Evolutionary conservation across 305 asterid species (phyloP).

Genomic region (Nicotiana rustica): DNA sequence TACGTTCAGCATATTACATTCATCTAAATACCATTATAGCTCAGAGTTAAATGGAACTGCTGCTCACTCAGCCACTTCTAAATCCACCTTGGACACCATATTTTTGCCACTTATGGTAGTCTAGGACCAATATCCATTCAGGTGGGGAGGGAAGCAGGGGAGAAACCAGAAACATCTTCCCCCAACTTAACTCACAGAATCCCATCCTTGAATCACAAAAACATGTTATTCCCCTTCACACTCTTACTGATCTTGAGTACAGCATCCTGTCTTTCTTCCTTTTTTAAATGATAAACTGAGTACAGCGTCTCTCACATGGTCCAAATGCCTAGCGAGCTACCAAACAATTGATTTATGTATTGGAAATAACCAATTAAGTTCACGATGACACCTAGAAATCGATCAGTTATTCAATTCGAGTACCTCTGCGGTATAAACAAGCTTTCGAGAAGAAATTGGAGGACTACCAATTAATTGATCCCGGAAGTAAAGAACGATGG

Average conservation of each 20-base stretch:
- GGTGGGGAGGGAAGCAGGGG: not conserved
- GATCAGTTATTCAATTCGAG: not conserved
- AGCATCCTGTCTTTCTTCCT: not conserved
- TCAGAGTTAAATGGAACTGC: not conserved
- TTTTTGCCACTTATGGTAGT: constrained; percentile 4
- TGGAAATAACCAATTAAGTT: not conserved
- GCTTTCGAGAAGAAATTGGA: not conserved
- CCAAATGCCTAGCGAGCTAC: not conserved
- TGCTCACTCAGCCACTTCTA: constrained; percentile 12
- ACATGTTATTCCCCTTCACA: not conserved
- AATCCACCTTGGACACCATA: constrained; percentile 12
- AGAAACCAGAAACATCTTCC: not conserved
- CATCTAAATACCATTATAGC: constrained; percentile 12
- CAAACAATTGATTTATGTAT: not conserved
- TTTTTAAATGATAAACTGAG: not conserved
- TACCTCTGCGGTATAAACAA: not conserved
- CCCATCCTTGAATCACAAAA: not conserved
- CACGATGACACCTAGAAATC: not conserved
- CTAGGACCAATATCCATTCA: constrained; percentile 6
- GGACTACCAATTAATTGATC: not conserved
- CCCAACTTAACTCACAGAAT: constrained; percentile 4
- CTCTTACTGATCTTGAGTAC: not conserved
- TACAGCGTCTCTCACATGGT: not conserved
- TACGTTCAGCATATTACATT: not conserved
- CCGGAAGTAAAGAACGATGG: not conserved